Evolutionary conservation across 2,329 filamentous ascomycete species (phyloP), one percentile per base, ranked within the genome.

Genomic region (Fusarium austroafricanum): DNA sequence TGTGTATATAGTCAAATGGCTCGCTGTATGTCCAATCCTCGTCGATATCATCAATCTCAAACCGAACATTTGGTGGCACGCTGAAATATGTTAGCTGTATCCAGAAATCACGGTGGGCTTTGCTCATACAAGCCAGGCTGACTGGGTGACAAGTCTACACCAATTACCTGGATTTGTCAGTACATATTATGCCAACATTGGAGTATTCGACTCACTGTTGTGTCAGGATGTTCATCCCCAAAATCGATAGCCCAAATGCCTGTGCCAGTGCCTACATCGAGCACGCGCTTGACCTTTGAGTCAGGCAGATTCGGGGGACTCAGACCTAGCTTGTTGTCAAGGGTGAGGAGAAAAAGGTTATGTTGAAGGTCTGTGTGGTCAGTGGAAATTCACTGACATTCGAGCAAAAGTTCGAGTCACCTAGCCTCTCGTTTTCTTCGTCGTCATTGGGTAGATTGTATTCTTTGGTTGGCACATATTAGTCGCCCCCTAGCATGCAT

Each of bases 181-280:
- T 6, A 17, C 9, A 2, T 2, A 6, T 11, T 21, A n/a, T 31
- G 10, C 9, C 14, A 11, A 5, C 4, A 8, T 12, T 4, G 10
- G 12, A 3, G 20, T 3, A 2, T 9, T 17, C 3, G 6, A 23
- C 55, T 37, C 10, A 61, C 58, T 4, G 29, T 43, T 5, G 61
- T 40, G 3, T 39, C 20, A 3, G 59, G 61, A 10, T 64, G 61
- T 10, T 64, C 61, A 10, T 53, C 61, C 11, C 39, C 61, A 38
- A 64, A 64, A 7, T 64, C 61, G 5, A 63, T 64, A 0, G 61
- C 61, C 61, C 61, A 64, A 10, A 64, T 53, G 2, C 61, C 61
- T 2, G 61, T 64, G 10, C 61, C 61, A 2, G 61, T 64, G 18
- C 61, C 61, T n/a, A 64, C 29, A 28, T 64, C 61, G 0, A 64